Evolutionary conservation across 192 early-diverging fungal genomes (phyloP), one percentile per base, ranked within the genome.

Genomic region (Rhizophagus clarus): DNA sequence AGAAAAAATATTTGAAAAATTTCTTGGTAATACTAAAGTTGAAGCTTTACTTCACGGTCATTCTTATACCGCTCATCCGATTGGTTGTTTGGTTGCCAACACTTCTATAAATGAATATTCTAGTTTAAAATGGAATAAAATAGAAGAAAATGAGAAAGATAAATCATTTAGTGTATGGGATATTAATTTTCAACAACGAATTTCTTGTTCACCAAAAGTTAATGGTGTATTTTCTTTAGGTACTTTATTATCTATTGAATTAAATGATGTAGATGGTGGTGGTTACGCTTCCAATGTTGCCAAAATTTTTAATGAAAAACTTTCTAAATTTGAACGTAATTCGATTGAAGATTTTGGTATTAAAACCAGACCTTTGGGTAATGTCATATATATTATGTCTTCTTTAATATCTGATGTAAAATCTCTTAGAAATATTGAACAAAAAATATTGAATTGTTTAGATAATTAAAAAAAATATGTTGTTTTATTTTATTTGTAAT

Each of bases 31-130:
- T 20, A 82, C 81, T 32, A 94, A 93, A 77, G 80, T 91, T 1
- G 91, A 94, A 37, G 91, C 91, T 32, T 80, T 96, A 26, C 81
- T 96, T 14, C 95, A 96, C 76, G 95, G 95, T 2, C 95, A 95
- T 81, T 92, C 90, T 15, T 96, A 94, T 80, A 95, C 94, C 32
- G 95, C 92, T 17, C 92, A 95, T 77, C 94, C 95, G 5, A 89
- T 95, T 77, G 95, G 93, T 14, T 95, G 93, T 79, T 84, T 84
- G 4, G 93, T 94, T 15, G 94, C 93, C 29, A 84, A 86, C 9
- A 85, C 83, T 3, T 83, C 88, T 26, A 81, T 95, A 61, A 77
- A 89, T 37, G 84, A 85, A 63, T 89, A 90, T 49, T 84, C 85
- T 14, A 14, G 83, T 32, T 70, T 90, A 79, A 9, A 45, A 37